Conservation (phyloP, 352 stramenopile species). For the Globisporangium cederbergense region DNA sequence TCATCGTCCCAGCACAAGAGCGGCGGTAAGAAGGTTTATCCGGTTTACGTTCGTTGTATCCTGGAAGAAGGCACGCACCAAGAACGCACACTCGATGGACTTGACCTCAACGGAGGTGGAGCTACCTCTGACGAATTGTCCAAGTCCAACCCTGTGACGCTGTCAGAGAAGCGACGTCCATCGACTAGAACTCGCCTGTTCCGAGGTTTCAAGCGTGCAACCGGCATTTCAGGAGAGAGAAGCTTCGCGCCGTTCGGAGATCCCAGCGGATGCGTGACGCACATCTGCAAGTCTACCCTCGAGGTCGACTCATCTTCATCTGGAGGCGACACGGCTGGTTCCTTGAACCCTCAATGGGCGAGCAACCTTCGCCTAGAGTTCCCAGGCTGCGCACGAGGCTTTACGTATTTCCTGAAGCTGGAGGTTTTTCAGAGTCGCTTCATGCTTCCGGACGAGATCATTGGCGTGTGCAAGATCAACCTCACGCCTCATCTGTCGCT, state of each 20-base stretch:
- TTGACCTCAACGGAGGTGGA: slow-evolving; percentile 37
- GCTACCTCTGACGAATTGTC: slow-evolving; percentile 15
- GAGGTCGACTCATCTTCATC: slow-evolving; percentile 16
- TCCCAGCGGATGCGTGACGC: slow-evolving; percentile 70
- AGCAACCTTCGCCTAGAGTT: slow-evolving; percentile 79
- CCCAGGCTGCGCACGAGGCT: slow-evolving; percentile 64
- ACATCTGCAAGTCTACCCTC: slow-evolving; percentile 51
- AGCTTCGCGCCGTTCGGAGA: slow-evolving; percentile 69
- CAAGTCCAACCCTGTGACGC: slow-evolving; percentile 15
- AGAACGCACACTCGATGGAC: slow-evolving; percentile 67
- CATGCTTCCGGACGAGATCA: slow-evolving; percentile 71
- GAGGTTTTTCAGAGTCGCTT: slow-evolving; percentile 85
- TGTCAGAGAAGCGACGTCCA: slow-evolving; percentile 38
- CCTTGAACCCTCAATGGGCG: slow-evolving; percentile 58
- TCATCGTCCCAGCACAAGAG: neutral
- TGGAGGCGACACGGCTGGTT: slow-evolving; percentile 8
- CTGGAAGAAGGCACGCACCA: slow-evolving; percentile 74
- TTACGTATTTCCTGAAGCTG: slow-evolving; percentile 76
- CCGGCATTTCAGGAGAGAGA: slow-evolving; percentile 71
- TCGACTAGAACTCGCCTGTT: slow-evolving; percentile 70
- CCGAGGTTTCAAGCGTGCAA: slow-evolving; percentile 66
- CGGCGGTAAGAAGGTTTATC: slow-evolving; percentile 43
- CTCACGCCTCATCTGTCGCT: slow-evolving; percentile 79
- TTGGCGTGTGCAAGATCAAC: slow-evolving; percentile 85
- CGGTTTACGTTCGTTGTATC: slow-evolving; percentile 74